Evolutionary conservation across 495 filamentous ascomycete genomes (phyloP), one percentile per base, ranked within the genome.

Genomic region (Penicillium odoratum): DNA sequence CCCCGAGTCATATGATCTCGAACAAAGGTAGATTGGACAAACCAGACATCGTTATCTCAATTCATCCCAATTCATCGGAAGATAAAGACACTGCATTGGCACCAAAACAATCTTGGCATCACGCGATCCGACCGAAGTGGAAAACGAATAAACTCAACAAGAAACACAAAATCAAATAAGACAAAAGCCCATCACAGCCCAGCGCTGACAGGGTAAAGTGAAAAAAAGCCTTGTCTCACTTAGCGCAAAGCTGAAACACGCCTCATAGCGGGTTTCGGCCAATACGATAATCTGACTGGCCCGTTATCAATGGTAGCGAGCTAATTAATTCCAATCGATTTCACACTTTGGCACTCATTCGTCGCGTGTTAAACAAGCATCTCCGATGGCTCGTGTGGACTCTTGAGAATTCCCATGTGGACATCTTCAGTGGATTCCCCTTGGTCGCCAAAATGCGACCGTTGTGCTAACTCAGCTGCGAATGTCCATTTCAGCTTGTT

Each of bases 311-410:
- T 64, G 63, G 57, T 55, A 64, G 46, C 60, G 63, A 63, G 38
- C 45, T 58, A 64, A 67, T 48, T 10, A 25, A 28, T 26, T 8
- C 26, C 25, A 47, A 47, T 47, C 55, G 59, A 65, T 63, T 48
- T 53, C 61, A 61, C 59, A 67, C 63, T 33, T 18, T 13, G 26
- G 54, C 56, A 49, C 56, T 71, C 58, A 73, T 73, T 71, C 63
- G 67, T 53, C 52, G 48, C 7, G 38, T 9, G 34, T 21, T 29
- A 71, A 73, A 68, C 69, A 73, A 73, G 73, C 73, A 73, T 69
- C 69, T 44, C 43, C 21, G 21, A 21, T 21, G 21, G 21, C 21
- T 21, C 21, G 21, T 21, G 21, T 21, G 21, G 21, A 21, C 21
- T 21, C 21, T 21, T 21, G 21, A 21, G 21, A 2, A 21, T 2